Evolutionary conservation across 2,329 filamentous ascomycete genomes (phyloP).

Genomic region (Arthrobotrys conoides): DNA sequence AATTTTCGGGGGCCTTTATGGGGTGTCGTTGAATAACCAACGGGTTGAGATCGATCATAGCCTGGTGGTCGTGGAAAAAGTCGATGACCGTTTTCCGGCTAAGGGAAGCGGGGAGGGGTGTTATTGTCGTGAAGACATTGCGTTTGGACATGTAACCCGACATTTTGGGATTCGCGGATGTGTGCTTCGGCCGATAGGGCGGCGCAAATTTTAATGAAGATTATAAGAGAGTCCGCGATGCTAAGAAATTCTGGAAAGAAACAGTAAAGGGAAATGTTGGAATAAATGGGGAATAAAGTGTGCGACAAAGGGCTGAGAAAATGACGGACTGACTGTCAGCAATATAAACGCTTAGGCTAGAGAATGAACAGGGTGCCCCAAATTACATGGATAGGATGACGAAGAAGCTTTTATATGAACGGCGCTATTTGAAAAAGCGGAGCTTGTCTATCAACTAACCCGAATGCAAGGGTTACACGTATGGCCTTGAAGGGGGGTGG

Average conservation of each 20-base stretch:
- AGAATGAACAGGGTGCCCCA: slow-evolving; percentile 16
- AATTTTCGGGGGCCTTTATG: slow-evolving; percentile 77
- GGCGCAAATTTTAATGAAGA: not conserved
- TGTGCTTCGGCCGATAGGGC: not conserved
- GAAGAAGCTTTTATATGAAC: slow-evolving; percentile 42
- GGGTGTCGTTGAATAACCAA: slow-evolving; percentile 80
- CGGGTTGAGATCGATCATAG: slow-evolving; percentile 91
- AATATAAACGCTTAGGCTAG: not conserved
- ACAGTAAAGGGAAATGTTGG: not conserved
- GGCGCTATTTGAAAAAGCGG: slow-evolving; percentile 31
- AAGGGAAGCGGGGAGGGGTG: slow-evolving; percentile 79
- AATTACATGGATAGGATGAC: slow-evolving; percentile 35
- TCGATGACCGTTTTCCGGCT: slow-evolving; percentile 79
- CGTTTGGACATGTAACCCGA: slow-evolving; percentile 75
- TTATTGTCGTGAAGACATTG: slow-evolving; percentile 81
- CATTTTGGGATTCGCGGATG: slow-evolving; percentile 7
- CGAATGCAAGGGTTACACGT: slow-evolving; percentile 9
- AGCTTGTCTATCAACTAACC: slow-evolving; percentile 18
- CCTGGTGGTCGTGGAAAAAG: slow-evolving; percentile 81
- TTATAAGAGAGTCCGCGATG: not conserved
- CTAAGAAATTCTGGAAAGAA: not conserved
- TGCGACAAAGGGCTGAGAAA: slow-evolving; percentile 10
- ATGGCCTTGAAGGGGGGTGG: slow-evolving; percentile 12
- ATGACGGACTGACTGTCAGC: slow-evolving; percentile 24
- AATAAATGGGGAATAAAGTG: not conserved